Evolutionary conservation across 169 alveolate genomes (phyloP), one percentile per base, ranked within the genome.

Genomic region (Sarcocystis neurona): DNA sequence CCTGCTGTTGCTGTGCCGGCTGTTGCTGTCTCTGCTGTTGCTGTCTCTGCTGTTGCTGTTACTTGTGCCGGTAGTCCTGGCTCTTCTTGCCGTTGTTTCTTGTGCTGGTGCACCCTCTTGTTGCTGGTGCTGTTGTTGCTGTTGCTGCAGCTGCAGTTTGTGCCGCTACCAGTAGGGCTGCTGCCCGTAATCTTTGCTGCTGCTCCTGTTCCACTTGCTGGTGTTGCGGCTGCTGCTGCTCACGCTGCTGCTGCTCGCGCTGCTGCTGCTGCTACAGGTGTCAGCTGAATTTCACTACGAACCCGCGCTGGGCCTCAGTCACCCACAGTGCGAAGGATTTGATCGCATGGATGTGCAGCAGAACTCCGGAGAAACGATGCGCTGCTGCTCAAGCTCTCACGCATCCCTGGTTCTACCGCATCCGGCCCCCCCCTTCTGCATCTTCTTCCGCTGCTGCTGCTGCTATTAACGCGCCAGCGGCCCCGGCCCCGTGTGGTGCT

Each of bases 351-450:
- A 94, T 94, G 97, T 93, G 95, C 92, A 84, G 94, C 79, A 93
- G 92, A 78, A 93, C 92, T 89, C 96, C 95, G 23, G 94, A 93
- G 50, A 91, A 91, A 44, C 84, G 97, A 47, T 94, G 97, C 87
- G 89, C 96, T n/a, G 97, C 97, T 0, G 90, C 93, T 32, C 96
- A 94, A 84, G 97, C 97, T 8, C 90, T 94, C 53, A 93, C 95
- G 2, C 97, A 94, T 68, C 95, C 96, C n/a, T 94, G 97, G 97
- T 94, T 94, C 66, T 46, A 88, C 48, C 41, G 48, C 47, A 78
- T 88, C 30, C 53, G n/a, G 32, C 60, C 27, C n/a, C n/a, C 70
- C 70, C 39, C 30, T 15, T 4, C 70, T 3, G 70, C 30, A 20
- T 58, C 70, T 58, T 27, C 30, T 15, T 20, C 70, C 2, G 70